phyloP scores from a whole-genome alignment of 257 asterid genomes.

The Capsicum baccatum region DNA sequence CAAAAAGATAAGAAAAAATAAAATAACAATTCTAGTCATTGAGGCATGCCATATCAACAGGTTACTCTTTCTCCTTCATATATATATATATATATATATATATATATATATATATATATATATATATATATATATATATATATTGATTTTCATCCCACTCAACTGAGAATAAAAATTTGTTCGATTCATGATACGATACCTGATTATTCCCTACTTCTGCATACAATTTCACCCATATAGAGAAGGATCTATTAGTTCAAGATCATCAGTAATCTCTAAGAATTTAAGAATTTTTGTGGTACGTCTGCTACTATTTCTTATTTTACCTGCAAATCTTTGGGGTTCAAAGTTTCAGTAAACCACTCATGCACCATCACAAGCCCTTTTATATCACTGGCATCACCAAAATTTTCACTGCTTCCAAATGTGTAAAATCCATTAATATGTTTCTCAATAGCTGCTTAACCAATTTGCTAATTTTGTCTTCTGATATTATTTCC shows the following conservation, averaged over 20 bases:
- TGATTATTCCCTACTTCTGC: not conserved
- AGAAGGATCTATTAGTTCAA: not conserved
- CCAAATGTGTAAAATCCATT: no score
- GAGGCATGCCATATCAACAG: no score
- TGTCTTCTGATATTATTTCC: no score
- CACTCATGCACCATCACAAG: no score
- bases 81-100: no score
- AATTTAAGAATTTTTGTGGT: not conserved
- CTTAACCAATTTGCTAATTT: no score
- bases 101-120: no score
- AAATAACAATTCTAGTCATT: no score
- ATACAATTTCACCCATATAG: not conserved
- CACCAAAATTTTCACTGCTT: not conserved
- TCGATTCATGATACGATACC: not conserved
- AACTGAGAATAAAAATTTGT: not conserved
- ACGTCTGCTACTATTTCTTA: not conserved
- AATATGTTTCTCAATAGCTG: no score
- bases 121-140: no score
- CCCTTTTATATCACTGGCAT: not conserved
- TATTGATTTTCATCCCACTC: not conserved
- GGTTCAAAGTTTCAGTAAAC: not conserved
- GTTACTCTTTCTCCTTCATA: no score
- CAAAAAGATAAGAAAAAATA: no score
- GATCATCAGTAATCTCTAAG: not conserved
- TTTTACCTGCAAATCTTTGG: not conserved